phyloP scores from a whole-genome alignment of 345 rosid species.

The Mangifera indica region DNA sequence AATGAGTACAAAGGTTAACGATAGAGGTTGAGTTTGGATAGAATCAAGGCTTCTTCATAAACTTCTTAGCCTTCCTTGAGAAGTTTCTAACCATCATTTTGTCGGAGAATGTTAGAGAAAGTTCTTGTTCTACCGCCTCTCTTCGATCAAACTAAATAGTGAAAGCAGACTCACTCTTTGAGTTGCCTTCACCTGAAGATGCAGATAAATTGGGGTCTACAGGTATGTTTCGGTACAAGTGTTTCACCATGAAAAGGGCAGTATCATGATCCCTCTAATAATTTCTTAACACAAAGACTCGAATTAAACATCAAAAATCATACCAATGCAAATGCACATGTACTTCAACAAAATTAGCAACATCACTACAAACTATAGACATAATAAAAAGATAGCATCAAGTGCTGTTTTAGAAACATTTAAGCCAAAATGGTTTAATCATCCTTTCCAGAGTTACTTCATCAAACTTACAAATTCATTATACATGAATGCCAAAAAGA shows the following conservation, averaged over 20 bases:
- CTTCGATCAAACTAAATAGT: conserved; percentile 49
- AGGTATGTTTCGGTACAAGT: conserved; percentile 70
- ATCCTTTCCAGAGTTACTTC: not conserved
- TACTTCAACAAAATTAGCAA: not conserved
- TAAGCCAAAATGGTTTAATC: not conserved
- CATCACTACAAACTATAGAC: not conserved
- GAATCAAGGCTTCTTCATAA: conserved; percentile 30
- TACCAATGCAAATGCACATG: not conserved
- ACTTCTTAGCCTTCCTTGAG: conserved; percentile 58
- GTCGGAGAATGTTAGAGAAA: conserved; percentile 79
- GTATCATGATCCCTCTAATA: conserved; percentile 97
- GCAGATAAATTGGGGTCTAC: conserved; percentile 44
- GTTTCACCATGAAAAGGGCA: conserved; percentile 86
- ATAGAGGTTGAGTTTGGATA: not conserved
- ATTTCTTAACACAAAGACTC: conserved; percentile 58
- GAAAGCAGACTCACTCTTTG: conserved; percentile 31
- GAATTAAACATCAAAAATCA: conserved; percentile 7
- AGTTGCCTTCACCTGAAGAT: conserved; percentile 29
- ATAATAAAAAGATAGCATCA: not conserved
- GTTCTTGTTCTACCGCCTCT: conserved; percentile 66
- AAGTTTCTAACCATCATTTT: conserved; percentile 42
- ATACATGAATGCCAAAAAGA: not conserved
- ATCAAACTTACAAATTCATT: not conserved
- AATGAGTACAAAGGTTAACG: not conserved
- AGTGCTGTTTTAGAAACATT: not conserved